A percentile compares a stretch with the other conserved stretches of the same genome.
phyloP scores from a whole-genome alignment of 305 asterid species.

The Stenogyne calaminthoides region DNA sequence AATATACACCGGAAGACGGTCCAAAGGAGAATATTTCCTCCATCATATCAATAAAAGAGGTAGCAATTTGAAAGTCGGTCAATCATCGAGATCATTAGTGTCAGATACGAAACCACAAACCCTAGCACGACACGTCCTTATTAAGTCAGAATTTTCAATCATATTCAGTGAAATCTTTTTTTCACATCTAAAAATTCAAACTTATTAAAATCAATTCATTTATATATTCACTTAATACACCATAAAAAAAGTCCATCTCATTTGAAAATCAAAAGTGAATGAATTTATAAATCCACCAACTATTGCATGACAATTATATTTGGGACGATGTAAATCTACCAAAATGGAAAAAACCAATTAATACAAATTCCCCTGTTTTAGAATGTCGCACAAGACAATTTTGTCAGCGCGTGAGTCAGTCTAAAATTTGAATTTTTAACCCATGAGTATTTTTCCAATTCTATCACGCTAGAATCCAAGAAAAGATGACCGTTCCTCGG shows the following conservation, averaged over 20 bases:
- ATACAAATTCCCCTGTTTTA: neutral
- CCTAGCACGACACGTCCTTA: no score
- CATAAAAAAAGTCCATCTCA: no score
- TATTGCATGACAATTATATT: neutral
- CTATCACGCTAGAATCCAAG: slow-evolving; percentile 32
- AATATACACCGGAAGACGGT: no score
- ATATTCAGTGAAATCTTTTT: no score
- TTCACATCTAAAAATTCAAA: no score
- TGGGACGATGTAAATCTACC: neutral
- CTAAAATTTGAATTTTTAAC: slow-evolving; percentile 31
- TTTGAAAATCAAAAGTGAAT: no score
- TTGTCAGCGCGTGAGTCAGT: slow-evolving; percentile 29
- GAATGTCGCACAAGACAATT: neutral
- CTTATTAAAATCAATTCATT: no score
- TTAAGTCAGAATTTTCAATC: no score
- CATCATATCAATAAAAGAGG: neutral
- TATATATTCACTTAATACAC: no score
- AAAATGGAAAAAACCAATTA: neutral
- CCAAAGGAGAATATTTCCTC: no score
- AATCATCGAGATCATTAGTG: neutral
- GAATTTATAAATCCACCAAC: no score
- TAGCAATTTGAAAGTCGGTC: neutral
- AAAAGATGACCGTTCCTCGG: slow-evolving; percentile 52
- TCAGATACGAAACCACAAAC: neutral
- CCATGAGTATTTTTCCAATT: neutral